These are phyloP conservation scores for Digitaria exilis DNA, from an alignment of 202 grass and related monocot species.

Conservation along the genomic window DNA sequence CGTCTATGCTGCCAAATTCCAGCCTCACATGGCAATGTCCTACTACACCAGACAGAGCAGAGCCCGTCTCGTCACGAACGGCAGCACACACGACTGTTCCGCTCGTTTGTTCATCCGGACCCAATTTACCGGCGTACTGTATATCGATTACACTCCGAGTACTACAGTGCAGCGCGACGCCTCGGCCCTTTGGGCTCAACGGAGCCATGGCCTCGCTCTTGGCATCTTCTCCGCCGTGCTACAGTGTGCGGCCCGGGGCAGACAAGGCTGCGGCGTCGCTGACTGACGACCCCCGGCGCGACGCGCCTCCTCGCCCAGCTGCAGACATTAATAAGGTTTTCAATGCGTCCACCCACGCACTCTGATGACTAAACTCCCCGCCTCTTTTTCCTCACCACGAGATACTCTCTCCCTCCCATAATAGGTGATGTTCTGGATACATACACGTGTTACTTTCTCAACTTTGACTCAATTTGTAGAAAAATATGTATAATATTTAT, in stretches of 20 bases:
- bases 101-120: too few species aligned
- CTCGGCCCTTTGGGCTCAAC: background rate
- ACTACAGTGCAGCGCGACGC: background rate
- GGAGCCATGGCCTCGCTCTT: background rate
- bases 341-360: conserved; percentile 46
- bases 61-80: too few species aligned
- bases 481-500: too few species aligned
- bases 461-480: too few species aligned
- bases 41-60: too few species aligned
- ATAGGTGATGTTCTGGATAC: too few species aligned
- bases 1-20: background rate
- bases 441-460: too few species aligned
- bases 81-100: too few species aligned
- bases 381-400: conserved; percentile 41
- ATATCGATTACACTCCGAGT: too few species aligned
- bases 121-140: too few species aligned
- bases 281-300: background rate
- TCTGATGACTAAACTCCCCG: conserved; percentile 25
- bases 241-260: background rate
- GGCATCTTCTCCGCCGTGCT: background rate
- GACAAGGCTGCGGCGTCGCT: conserved; percentile 12
- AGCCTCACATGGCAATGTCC: too few species aligned
- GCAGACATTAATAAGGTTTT: conserved; percentile 47
- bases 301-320: background rate
- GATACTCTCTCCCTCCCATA: background rate